Base-by-base conservation (phyloP, 108 stramenopile species). In the Conticribra weissflogii region DNA sequence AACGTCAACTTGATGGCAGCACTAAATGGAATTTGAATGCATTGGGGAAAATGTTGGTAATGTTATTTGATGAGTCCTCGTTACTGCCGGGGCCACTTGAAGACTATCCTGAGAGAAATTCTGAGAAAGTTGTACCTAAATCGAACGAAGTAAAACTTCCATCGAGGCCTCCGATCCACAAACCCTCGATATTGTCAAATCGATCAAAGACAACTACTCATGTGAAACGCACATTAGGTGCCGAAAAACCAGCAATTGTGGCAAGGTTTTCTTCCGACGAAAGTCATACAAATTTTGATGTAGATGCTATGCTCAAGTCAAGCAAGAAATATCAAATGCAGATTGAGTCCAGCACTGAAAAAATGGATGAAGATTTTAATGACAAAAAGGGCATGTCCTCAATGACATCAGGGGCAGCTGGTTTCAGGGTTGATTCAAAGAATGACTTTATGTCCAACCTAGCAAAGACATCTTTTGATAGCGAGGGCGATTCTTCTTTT, bases 371-470 rank as follows among this genome's bases (percentile, higher is more conserved):
- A 16, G n/a, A 12, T 41, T 21, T 2, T 0, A 22, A 25, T 12
- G 41, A 47, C 31, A 5, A 45, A 1, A 32, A 54, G 3, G 22
- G 33, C 18, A 24, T 19, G 22, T 12, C 30, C 14, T 16, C 70
- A 48, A n/a, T 50, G 7, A 76, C 80, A 24, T 81, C 80, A 23
- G 34, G 30, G 59, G 68, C 56, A 18, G 29, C 54, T 48, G 77
- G 72, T 12, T 47, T 82, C 41, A 71, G 57, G 59, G 66, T 91
- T 33, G 89, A 91, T 57, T 74, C 89, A 33, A 81, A 88, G 52
- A 74, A 54, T 24, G 88, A 90, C 68, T 93, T 93, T 54, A 85
- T 84, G 74, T 84, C 64, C 16, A 84, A 85, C 14, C 71, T 93
- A 49, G 67, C 79, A 27, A 61, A 65, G n/a, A 64, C 79, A 18